phyloP scores from a whole-genome alignment of 2,329 filamentous ascomycete genomes.

The Escovopsis sp. region DNA sequence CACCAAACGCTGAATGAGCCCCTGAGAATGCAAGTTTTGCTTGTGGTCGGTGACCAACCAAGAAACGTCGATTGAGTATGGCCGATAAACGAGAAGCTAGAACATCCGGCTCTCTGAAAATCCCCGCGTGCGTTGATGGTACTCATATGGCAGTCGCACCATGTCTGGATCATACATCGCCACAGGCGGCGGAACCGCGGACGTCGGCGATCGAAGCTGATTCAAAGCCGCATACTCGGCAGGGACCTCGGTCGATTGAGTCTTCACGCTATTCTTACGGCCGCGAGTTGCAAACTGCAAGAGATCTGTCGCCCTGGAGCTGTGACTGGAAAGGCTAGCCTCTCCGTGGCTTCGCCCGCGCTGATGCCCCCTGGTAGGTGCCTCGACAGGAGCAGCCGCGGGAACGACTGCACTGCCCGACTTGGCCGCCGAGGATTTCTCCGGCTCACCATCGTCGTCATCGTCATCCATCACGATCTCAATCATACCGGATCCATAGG shows the following conservation, averaged over 20 bases:
- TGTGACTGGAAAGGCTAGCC: slow-evolving; percentile 35
- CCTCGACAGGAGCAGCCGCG: slow-evolving; percentile 30
- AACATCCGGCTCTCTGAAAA: no score
- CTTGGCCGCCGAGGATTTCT: slow-evolving; percentile 15
- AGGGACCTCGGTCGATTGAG: slow-evolving; percentile 18
- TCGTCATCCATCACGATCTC: slow-evolving; percentile 54
- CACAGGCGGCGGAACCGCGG: slow-evolving; percentile 17
- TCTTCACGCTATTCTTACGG: slow-evolving; percentile 27
- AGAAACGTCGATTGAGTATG: no score
- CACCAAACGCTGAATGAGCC: no score
- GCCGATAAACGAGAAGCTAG: no score
- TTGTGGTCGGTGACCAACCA: no score
- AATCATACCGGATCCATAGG: slow-evolving; percentile 40
- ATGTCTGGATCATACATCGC: slow-evolving; percentile 22
- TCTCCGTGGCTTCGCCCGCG: slow-evolving; percentile 43
- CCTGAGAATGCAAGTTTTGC: no score
- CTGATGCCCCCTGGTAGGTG: slow-evolving; percentile 32
- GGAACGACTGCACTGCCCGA: slow-evolving; percentile 30
- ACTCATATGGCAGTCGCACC: slow-evolving; percentile 9
- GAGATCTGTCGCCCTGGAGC: slow-evolving; percentile 44
- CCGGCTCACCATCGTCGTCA: slow-evolving; percentile 39
- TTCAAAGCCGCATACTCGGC: slow-evolving; percentile 26
- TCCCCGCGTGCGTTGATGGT: no score
- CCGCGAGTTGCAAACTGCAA: slow-evolving; percentile 45
- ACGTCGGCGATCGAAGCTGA: slow-evolving; percentile 16